Evolutionary conservation across 306 rosid species (phyloP).

Genomic region (Quercus wislizeni): DNA sequence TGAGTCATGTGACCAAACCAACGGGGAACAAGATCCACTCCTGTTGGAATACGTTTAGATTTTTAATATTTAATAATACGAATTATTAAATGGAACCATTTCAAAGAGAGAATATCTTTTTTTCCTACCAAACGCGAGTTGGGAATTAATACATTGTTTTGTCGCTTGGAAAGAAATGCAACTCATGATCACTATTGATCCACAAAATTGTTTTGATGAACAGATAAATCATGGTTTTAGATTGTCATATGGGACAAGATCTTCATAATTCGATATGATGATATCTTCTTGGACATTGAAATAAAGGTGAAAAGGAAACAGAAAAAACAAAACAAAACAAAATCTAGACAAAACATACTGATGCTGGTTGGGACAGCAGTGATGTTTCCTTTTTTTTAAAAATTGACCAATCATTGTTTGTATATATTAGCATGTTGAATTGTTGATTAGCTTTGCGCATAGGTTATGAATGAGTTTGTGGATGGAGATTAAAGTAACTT

Average conservation of each 20-base stretch:
- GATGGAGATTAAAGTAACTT: slow-evolving; percentile 19
- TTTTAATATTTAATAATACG: too few species aligned
- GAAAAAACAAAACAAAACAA: neutral
- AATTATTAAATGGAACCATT: too few species aligned
- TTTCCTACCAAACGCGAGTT: too few species aligned
- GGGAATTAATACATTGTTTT: too few species aligned
- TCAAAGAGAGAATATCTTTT: too few species aligned
- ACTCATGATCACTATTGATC: too few species aligned
- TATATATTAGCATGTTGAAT: neutral
- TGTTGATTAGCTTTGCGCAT: neutral
- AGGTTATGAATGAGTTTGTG: neutral
- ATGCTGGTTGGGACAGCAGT: neutral
- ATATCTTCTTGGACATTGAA: neutral
- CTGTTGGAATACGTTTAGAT: too few species aligned
- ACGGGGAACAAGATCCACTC: too few species aligned
- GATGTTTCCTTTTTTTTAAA: neutral
- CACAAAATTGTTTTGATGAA: neutral
- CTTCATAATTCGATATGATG: neutral
- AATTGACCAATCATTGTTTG: neutral
- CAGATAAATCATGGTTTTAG: neutral
- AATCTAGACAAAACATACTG: neutral
- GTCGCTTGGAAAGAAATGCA: too few species aligned
- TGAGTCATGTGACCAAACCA: neutral
- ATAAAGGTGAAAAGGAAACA: neutral
- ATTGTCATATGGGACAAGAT: neutral